Percentiles rank a stretch among this genome's conserved stretches.
Evolutionary conservation across 176 grass and related monocot species (phyloP).

Genomic region (Areca catechu): DNA sequence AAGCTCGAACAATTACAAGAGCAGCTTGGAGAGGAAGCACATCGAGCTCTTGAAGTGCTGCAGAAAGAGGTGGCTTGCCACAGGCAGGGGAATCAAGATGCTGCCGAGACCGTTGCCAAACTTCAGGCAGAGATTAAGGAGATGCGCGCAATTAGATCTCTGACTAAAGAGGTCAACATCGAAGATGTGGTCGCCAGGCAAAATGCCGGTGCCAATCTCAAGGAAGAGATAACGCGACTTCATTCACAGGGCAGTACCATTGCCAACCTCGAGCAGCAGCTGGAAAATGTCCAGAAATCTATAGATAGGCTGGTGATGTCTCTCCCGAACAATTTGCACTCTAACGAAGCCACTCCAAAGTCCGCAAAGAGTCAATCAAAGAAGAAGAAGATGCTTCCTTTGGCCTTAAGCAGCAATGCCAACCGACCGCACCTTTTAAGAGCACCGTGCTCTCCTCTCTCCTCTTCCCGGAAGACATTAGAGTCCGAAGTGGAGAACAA

Average conservation of each 20-base stretch:
- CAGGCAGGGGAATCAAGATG: slow-evolving; percentile 85
- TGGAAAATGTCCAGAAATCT: slow-evolving; percentile 87
- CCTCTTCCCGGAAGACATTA: slow-evolving; percentile 35
- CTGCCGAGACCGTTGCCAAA: slow-evolving; percentile 92
- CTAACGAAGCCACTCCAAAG: slow-evolving; percentile 35
- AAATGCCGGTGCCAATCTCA: slow-evolving; percentile 44
- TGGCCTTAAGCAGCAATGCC: slow-evolving; percentile 46
- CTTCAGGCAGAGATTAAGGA: slow-evolving; percentile 81
- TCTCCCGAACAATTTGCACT: slow-evolving; percentile 51
- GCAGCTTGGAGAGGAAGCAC: slow-evolving; percentile 86
- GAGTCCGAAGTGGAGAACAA: slow-evolving; percentile 76
- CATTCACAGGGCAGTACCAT: slow-evolving; percentile 83
- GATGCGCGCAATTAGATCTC: slow-evolving; percentile 50
- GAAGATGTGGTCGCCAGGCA: slow-evolving; percentile 24
- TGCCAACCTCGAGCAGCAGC: slow-evolving; percentile 72
- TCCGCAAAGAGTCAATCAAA: slow-evolving; percentile 48
- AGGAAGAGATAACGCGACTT: slow-evolving; percentile 85
- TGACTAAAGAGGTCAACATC: slow-evolving; percentile 46
- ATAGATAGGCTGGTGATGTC: slow-evolving; percentile 93
- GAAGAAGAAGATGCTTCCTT: slow-evolving; percentile 67
- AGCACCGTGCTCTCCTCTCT: slow-evolving; percentile 64
- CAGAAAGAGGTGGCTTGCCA: slow-evolving; percentile 95
- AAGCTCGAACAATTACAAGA: slow-evolving; percentile 85
- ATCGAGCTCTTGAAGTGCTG: slow-evolving; percentile 77
- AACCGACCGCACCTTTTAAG: slow-evolving; percentile 56